These are phyloP conservation scores for Thecaphora frezii DNA, from an alignment of 1,284 basidiomycete genomes.

Conservation along the genomic window DNA sequence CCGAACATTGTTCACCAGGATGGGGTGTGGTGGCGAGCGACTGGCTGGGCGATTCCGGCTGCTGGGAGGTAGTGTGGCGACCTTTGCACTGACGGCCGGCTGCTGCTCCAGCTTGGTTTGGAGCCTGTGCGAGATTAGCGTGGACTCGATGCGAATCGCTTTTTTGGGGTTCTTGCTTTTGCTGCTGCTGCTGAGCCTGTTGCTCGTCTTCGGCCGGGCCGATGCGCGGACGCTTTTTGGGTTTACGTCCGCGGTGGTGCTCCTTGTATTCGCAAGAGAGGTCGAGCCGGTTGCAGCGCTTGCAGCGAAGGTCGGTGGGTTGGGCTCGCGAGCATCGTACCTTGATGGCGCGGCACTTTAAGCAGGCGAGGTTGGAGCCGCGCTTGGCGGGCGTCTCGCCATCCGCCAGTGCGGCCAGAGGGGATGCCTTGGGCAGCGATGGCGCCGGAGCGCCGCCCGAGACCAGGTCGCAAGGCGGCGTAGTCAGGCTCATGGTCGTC, in stretches of 20 bases:
- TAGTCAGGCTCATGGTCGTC: no score
- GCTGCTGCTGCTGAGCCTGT: neutral
- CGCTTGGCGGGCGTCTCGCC: conserved; percentile 35
- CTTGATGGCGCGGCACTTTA: conserved; percentile 40
- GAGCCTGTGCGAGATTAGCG: no score
- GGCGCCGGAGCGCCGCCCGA: no score
- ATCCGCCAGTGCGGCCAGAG: conserved; percentile 17
- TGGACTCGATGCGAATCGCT: no score
- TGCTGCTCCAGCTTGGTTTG: no score
- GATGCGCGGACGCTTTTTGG: conserved; percentile 16
- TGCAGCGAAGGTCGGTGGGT: conserved; percentile 24
- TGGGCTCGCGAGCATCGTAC: conserved; percentile 32
- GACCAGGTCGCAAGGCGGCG: no score
- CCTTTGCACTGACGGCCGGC: no score
- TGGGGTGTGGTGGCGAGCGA: no score
- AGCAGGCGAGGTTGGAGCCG: conserved; percentile 34
- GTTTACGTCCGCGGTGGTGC: conserved; percentile 37
- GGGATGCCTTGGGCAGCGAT: neutral
- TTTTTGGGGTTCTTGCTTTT: no score
- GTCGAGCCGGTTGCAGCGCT: conserved; percentile 36
- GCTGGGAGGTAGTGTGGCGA: no score
- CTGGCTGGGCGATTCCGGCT: no score
- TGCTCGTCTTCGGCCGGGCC: neutral
- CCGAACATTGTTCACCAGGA: no score
- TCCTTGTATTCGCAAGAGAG: conserved; percentile 35